Evolutionary conservation across 1,284 basidiomycete genomes (phyloP).

Genomic region (Paramarasmius palmivorus): DNA sequence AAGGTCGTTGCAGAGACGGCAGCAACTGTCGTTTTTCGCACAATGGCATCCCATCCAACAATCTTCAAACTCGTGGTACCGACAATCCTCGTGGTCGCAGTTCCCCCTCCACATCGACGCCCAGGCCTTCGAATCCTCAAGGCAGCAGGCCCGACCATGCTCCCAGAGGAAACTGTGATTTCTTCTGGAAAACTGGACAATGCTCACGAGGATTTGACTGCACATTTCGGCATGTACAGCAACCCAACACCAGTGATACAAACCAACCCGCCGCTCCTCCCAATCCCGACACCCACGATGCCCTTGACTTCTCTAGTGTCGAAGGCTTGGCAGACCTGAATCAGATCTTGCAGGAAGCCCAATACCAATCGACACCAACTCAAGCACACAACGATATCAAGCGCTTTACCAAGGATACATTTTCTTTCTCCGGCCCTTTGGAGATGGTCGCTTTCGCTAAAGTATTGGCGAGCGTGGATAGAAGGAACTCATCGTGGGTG

Average conservation of each 20-base stretch:
- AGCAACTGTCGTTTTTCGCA: slow-evolving; percentile 24
- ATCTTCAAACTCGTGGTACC: slow-evolving; percentile 11
- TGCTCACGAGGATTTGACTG: slow-evolving; percentile 53
- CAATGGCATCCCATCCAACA: slow-evolving; percentile 13
- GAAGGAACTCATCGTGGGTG: slow-evolving; percentile 55
- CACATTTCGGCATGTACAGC: slow-evolving; percentile 40
- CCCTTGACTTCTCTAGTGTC: slow-evolving; percentile 37
- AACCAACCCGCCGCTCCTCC: not conserved
- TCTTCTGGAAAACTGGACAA: slow-evolving; percentile 51
- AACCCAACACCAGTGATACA: slow-evolving; percentile 14
- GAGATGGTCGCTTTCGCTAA: slow-evolving; percentile 50
- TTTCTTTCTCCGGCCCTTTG: slow-evolving; percentile 37
- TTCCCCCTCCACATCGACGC: slow-evolving; percentile 17
- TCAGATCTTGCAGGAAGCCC: slow-evolving; percentile 29
- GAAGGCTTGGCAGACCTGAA: slow-evolving; percentile 46
- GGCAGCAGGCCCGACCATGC: slow-evolving; percentile 7
- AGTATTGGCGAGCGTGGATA: slow-evolving; percentile 48
- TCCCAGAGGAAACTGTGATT: slow-evolving; percentile 47
- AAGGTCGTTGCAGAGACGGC: slow-evolving; percentile 6
- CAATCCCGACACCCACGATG: slow-evolving; percentile 10
- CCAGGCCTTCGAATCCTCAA: slow-evolving; percentile 2
- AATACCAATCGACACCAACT: slow-evolving; percentile 38
- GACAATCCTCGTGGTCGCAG: not conserved
- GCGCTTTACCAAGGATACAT: slow-evolving; percentile 44
- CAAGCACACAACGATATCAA: slow-evolving; percentile 53